Conservation (phyloP, 2,329 filamentous ascomycete genomes). For the Periconia macrospinosa region DNA sequence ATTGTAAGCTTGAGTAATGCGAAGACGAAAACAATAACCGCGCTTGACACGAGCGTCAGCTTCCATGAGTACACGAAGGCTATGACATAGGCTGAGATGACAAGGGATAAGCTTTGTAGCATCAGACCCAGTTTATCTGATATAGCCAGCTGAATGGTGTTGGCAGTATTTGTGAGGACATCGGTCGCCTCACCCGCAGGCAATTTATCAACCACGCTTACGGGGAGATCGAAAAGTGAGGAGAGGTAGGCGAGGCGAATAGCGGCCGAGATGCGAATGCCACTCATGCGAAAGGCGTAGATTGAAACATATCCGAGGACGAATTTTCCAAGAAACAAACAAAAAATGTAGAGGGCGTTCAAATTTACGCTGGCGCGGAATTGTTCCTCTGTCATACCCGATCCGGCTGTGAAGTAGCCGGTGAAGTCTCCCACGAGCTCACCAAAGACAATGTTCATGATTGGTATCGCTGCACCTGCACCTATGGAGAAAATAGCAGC, state of each 20-base stretch:
- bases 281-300: constrained; percentile 49
- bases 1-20: background rate
- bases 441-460: constrained; percentile 62
- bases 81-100: constrained; percentile 48
- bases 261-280: constrained; percentile 50
- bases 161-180: constrained; percentile 51
- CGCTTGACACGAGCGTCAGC: constrained; percentile 49
- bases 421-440: constrained; percentile 6
- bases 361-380: constrained; percentile 1
- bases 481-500: background rate
- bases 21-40: constrained; percentile 14
- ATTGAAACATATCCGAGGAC: constrained; percentile 24
- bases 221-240: constrained; percentile 49
- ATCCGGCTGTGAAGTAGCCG: constrained; percentile 2
- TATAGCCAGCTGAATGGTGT: constrained; percentile 53
- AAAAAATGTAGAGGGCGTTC: constrained; percentile 8
- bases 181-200: constrained; percentile 50
- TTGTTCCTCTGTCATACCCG: constrained; percentile 1
- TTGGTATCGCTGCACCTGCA: constrained; percentile 36
- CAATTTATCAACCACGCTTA: constrained; percentile 49
- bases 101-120: constrained; percentile 45
- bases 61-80: constrained; percentile 47
- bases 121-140: constrained; percentile 51
- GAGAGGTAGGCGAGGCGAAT: constrained; percentile 51
- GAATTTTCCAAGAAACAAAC: constrained; percentile 7